Conservation (phyloP, 2,329 filamentous ascomycete genomes). For the Bretziella fagacearum region DNA sequence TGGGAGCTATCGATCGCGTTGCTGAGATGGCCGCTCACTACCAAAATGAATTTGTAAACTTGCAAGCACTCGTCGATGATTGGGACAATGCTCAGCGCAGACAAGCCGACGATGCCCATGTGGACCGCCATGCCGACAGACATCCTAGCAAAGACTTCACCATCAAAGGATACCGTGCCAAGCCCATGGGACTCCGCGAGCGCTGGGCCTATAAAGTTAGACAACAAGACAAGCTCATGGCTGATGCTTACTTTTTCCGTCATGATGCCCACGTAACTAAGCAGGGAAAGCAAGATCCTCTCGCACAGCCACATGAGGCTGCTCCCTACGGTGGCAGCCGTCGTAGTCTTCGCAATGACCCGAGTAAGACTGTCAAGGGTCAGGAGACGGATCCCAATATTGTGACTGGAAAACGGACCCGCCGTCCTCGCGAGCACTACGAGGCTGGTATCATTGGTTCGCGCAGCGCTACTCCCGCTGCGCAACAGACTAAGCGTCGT, state of each 20-base stretch:
- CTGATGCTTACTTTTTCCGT: slow-evolving; percentile 42
- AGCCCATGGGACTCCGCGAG: slow-evolving; percentile 27
- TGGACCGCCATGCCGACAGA: slow-evolving; percentile 21
- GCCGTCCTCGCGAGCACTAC: slow-evolving; percentile 34
- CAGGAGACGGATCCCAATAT: slow-evolving; percentile 33
- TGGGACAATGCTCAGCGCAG: slow-evolving; percentile 39
- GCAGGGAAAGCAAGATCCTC: slow-evolving; percentile 41
- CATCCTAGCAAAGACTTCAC: slow-evolving; percentile 16
- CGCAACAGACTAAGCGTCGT: slow-evolving; percentile 17
- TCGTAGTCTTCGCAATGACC: slow-evolving; percentile 38
- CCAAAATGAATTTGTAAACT: slow-evolving; percentile 36
- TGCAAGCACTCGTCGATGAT: slow-evolving; percentile 36
- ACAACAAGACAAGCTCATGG: slow-evolving; percentile 40
- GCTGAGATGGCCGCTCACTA: slow-evolving; percentile 32
- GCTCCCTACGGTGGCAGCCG: slow-evolving; percentile 33
- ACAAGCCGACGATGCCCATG: slow-evolving; percentile 27
- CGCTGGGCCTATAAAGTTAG: slow-evolving; percentile 31
- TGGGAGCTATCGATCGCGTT: slow-evolving; percentile 27
- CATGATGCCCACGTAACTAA: slow-evolving; percentile 41
- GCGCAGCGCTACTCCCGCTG: slow-evolving; percentile 34
- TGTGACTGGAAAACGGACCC: slow-evolving; percentile 35
- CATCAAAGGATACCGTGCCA: slow-evolving; percentile 35
- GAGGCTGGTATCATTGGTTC: slow-evolving; percentile 31
- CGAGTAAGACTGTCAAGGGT: slow-evolving; percentile 41
- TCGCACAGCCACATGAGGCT: slow-evolving; percentile 26